Evolutionary conservation across 139 green algal species (phyloP).

Genomic region (Limnomonas spitsbergensis): DNA sequence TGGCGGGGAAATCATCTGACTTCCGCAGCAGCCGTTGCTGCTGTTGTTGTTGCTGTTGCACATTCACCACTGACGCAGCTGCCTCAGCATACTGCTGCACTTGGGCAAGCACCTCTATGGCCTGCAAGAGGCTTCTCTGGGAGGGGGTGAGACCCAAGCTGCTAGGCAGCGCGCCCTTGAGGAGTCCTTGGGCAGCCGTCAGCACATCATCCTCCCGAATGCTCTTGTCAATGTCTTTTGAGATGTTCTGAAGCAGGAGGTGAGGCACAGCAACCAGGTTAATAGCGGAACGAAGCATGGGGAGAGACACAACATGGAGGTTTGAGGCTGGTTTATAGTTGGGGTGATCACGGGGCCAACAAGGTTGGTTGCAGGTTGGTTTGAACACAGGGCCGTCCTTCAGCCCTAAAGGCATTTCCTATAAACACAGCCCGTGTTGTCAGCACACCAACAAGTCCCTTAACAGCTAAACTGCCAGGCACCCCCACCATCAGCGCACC

Average conservation of each 20-base stretch:
- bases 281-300: too few species aligned
- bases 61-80: not conserved
- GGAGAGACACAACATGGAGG: not conserved
- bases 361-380: too few species aligned
- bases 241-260: not conserved
- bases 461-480: not conserved
- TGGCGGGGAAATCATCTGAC: too few species aligned
- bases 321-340: not conserved
- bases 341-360: not conserved
- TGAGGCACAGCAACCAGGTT: not conserved
- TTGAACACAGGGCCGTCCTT: too few species aligned
- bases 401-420: too few species aligned
- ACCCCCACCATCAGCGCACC: not conserved
- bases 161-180: not conserved
- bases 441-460: not conserved
- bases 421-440: too few species aligned
- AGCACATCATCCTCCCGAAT: not conserved
- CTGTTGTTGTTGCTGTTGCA: too few species aligned
- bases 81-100: constrained; percentile 3
- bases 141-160: not conserved
- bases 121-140: constrained; percentile 4
- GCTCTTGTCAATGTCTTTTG: not conserved
- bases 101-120: constrained; percentile 4
- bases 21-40: too few species aligned
- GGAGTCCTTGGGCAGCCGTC: not conserved